Evolutionary conservation across 176 grass and related monocot genomes (phyloP).

Genomic region (Thinopyrum elongatum): DNA sequence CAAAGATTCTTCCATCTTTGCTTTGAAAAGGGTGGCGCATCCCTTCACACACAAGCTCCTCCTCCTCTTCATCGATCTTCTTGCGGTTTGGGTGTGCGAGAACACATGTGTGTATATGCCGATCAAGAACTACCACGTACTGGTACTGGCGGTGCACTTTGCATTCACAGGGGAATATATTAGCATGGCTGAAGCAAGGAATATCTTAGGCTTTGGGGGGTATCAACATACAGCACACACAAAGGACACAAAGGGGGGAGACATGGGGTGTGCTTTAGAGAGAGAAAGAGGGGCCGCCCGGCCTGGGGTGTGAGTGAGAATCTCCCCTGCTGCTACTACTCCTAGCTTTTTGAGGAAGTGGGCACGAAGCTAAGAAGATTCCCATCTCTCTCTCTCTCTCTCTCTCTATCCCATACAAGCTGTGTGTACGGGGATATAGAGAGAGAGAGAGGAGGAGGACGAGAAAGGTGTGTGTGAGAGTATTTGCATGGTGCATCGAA

Average conservation of each 20-base stretch:
- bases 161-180: constrained; percentile 52
- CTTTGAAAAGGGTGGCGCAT: constrained; percentile 76
- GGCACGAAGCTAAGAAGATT: constrained; percentile 93
- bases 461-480: constrained; percentile 21
- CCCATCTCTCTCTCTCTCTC: constrained; percentile 25
- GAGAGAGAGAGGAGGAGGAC: not conserved
- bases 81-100: not conserved
- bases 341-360: constrained; percentile 86
- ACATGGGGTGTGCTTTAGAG: constrained; percentile 40
- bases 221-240: constrained; percentile 36
- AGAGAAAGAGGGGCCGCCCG: constrained; percentile 14
- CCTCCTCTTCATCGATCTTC: not conserved
- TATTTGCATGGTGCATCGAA: constrained; percentile 69
- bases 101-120: constrained; percentile 24
- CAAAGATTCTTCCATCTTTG: constrained; percentile 60
- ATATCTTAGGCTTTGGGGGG: constrained; percentile 62
- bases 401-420: not conserved
- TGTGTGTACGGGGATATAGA: constrained; percentile 16
- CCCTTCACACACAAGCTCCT: constrained; percentile 77
- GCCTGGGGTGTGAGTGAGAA: constrained; percentile 55
- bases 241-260: constrained; percentile 43
- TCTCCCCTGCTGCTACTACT: constrained; percentile 67
- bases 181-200: constrained; percentile 64
- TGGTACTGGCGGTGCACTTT: constrained; percentile 30
- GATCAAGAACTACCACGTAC: not conserved